Evolutionary conservation across 2,329 filamentous ascomycete species (phyloP).

Genomic region (Samsoniella hepiali): DNA sequence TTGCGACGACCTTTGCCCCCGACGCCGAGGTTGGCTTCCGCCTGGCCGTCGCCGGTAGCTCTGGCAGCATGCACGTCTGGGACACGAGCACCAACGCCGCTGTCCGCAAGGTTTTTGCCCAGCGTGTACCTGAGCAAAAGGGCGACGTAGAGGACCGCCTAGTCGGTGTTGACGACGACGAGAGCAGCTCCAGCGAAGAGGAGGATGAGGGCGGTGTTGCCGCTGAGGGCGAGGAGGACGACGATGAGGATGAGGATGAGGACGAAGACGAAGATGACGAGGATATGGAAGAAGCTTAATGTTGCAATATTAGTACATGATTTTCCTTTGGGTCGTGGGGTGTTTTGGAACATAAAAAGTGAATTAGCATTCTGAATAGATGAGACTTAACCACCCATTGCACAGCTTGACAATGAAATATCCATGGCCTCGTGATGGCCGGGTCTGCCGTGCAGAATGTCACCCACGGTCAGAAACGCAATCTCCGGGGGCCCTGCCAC

Average conservation of each 20-base stretch:
- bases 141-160: conserved; percentile 69
- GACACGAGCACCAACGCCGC: conserved; percentile 90
- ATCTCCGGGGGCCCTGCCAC: not conserved
- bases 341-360: conserved; percentile 17
- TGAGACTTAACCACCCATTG: not conserved
- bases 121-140: conserved; percentile 55
- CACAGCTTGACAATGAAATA: not conserved
- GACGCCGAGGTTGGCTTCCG: conserved; percentile 89
- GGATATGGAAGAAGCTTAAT: conserved; percentile 35
- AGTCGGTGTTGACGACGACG: conserved; percentile 67
- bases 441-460: not conserved
- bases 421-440: not conserved
- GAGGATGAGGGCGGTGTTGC: conserved; percentile 47
- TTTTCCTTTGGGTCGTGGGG: conserved; percentile 5
- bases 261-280: conserved; percentile 43
- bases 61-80: conserved; percentile 90
- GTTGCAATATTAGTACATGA: not conserved
- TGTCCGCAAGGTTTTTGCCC: conserved; percentile 78
- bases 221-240: conserved; percentile 53
- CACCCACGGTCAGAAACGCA: not conserved
- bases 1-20: conserved; percentile 85
- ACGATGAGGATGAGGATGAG: conserved; percentile 31
- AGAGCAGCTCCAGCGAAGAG: conserved; percentile 63
- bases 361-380: conserved; percentile 16
- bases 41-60: conserved; percentile 89